A percentile compares a stretch with the other conserved stretches of the same genome.
phyloP scores from a whole-genome alignment of 163 green algal species.

The Chlamydomonas reinhardtii region DNA sequence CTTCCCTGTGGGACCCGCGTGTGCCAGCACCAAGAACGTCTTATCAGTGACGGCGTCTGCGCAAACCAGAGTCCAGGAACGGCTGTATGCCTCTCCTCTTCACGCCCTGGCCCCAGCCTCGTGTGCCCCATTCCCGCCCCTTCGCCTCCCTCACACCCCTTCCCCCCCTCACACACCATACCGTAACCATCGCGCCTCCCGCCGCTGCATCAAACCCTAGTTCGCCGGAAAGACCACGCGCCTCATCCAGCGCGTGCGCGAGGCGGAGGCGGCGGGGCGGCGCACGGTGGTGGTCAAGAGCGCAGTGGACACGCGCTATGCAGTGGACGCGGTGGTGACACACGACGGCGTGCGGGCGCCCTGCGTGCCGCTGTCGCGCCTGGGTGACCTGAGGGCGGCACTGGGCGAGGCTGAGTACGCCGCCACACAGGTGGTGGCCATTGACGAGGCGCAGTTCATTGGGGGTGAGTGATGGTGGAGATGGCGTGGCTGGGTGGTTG shows the following conservation, averaged over 20 bases:
- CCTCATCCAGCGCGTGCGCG: constrained; percentile 71
- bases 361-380: constrained; percentile 5
- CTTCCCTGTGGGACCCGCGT: no score
- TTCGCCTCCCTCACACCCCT: background rate
- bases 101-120: no score
- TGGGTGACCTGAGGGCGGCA: background rate
- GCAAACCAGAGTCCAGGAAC: no score
- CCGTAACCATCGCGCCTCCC: background rate
- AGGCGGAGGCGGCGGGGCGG: constrained; percentile 52
- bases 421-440: constrained; percentile 1
- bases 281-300: constrained; percentile 81
- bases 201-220: constrained; percentile 45
- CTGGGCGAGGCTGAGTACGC: constrained; percentile 14
- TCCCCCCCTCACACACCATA: background rate
- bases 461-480: constrained; percentile 22
- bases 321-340: constrained; percentile 30
- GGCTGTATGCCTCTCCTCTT: background rate
- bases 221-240: constrained; percentile 91
- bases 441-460: constrained; percentile 46
- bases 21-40: background rate
- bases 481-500: background rate
- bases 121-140: no score
- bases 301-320: constrained; percentile 72
- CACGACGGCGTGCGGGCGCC: constrained; percentile 3
- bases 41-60: background rate